These are phyloP conservation scores for Aspergillus luchuensis DNA, from an alignment of 2,329 filamentous ascomycete species.

Conservation along the genomic window DNA sequence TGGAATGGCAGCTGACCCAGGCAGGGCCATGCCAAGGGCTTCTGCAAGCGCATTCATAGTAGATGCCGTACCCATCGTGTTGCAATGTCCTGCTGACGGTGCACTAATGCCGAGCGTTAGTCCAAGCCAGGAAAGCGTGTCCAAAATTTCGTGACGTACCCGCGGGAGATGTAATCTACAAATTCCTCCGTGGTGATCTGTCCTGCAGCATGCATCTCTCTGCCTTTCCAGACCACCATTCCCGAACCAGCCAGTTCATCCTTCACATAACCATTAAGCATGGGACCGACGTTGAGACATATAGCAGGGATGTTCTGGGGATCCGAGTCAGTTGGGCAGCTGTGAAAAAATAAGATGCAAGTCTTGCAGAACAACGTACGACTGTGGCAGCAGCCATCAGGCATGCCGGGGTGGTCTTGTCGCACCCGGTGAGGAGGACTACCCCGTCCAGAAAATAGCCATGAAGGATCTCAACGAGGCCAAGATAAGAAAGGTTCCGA, in stretches of 20 bases:
- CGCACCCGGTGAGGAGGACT: conserved; percentile 55
- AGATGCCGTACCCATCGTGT: conserved; percentile 57
- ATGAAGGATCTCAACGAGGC: conserved; percentile 52
- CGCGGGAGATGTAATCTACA: conserved; percentile 49
- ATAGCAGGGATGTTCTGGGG: conserved; percentile 54
- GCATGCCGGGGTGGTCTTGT: conserved; percentile 56
- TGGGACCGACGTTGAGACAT: conserved; percentile 56
- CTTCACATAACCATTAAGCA: conserved; percentile 53
- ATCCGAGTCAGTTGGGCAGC: conserved; percentile 11
- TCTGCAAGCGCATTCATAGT: conserved; percentile 58
- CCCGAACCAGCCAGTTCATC: conserved; percentile 49
- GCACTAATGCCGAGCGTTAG: conserved; percentile 33
- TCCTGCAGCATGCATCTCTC: conserved; percentile 52
- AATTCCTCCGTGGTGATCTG: conserved; percentile 49
- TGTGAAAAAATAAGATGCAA: not conserved
- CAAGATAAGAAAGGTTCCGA: conserved; percentile 53
- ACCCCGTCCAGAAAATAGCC: conserved; percentile 55
- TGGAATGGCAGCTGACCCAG: conserved; percentile 55
- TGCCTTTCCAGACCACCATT: conserved; percentile 52
- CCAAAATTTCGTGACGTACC: conserved; percentile 30
- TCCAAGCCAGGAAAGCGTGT: not conserved
- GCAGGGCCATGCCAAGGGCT: conserved; percentile 56
- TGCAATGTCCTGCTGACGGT: conserved; percentile 53
- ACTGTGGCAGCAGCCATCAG: conserved; percentile 57
- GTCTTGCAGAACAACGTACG: conserved; percentile 27